Evolutionary conservation across 1,284 basidiomycete genomes (phyloP), one percentile per base, ranked within the genome.

Genomic region (Hypsizygus ulmarius): DNA sequence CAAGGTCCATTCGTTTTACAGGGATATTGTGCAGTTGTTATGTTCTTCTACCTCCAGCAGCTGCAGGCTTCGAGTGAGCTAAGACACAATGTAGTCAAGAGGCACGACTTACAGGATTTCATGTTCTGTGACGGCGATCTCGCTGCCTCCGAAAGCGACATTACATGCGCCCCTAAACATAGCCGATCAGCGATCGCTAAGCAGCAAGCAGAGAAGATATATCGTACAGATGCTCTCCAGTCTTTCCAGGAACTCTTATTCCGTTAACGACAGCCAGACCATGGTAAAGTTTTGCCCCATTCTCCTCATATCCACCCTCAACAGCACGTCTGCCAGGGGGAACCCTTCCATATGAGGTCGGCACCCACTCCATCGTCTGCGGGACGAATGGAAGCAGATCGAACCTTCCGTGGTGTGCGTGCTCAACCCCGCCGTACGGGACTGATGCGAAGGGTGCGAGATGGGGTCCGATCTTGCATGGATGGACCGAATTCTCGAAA

Each of bases 381-480:
- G 74, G 71, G 42, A 77, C 74, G 60, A 86, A 86, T 4, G 86
- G 84, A 1, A 90, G 73, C 30, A 90, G 66, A 61, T 88, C 87
- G 56, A 78, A 89, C 29, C 84, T 69, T 1, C 84, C 86, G 2
- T 67, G 46, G 56, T 89, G 87, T 33, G 66, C 69, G 40, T 70
- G 53, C 64, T 90, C 87, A 3, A 54, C 57, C 5, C 84, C 84
- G 6, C 78, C 87, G 57, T 79, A 88, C 1, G 84, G 71, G 1
- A 88, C 82, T 18, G 73, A 54, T 66, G 61, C 81, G 70, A 42
- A 74, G 62, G 78, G 73, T 12, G 57, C 56, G n/a, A 87, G 72
- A 55, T 71, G 63, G 10, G 82, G 78, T 3, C 68, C 78, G 59
- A 90, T 78, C 70, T 90, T 90, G 76, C 88, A 90, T 6, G 87